Conservation (phyloP, 1,284 basidiomycete genomes). For the Leccinum ambiguum region DNA sequence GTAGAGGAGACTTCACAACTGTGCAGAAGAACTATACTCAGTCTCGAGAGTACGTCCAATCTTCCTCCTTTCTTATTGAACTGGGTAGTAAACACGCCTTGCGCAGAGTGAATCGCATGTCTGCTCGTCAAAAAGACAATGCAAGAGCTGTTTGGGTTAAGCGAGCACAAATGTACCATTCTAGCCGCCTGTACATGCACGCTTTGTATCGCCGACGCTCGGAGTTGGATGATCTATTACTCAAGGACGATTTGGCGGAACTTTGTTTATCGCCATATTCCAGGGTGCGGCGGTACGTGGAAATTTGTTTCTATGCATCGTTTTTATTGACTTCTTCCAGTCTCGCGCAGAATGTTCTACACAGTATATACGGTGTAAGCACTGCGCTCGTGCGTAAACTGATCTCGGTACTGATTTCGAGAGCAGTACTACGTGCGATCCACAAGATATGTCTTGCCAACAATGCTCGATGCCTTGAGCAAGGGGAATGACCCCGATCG, state of each 20-base stretch:
- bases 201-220: constrained; percentile 81
- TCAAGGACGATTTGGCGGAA: constrained; percentile 73
- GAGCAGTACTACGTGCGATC: constrained; percentile 80
- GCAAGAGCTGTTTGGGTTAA: constrained; percentile 77
- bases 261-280: constrained; percentile 87
- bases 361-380: constrained; percentile 64
- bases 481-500: constrained; percentile 87
- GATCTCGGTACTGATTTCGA: constrained; percentile 4
- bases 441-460: constrained; percentile 63
- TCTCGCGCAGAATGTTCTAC: constrained; percentile 72
- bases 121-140: constrained; percentile 73
- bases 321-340: constrained; percentile 36
- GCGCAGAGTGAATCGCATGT: constrained; percentile 62
- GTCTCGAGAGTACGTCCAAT: constrained; percentile 60
- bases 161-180: constrained; percentile 77
- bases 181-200: constrained; percentile 73
- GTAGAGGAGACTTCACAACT: constrained; percentile 54
- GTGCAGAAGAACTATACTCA: constrained; percentile 70
- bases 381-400: constrained; percentile 5
- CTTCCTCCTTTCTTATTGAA: background rate
- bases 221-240: constrained; percentile 76
- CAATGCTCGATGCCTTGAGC: constrained; percentile 69
- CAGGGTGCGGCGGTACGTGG: constrained; percentile 64
- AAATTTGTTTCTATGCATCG: constrained; percentile 2
- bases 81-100: constrained; percentile 1